Evolutionary conservation across 139 green algal genomes (phyloP), one percentile per base, ranked within the genome.

Genomic region (Gonium pectorale): DNA sequence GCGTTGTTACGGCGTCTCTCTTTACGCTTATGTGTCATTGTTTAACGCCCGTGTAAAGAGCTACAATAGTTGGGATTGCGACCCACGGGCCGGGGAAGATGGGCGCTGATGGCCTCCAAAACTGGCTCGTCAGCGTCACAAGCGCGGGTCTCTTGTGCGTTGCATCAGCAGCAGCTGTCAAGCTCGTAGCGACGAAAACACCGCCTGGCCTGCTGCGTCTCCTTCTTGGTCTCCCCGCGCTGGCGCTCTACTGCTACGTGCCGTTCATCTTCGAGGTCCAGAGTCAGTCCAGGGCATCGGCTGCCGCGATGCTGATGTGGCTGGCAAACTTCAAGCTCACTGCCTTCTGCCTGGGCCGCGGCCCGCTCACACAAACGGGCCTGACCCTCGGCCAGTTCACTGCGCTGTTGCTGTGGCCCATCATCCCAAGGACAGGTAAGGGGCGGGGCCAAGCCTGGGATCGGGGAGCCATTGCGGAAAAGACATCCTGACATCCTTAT

Each of bases 251-350:
- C n/a, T 33, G 31, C 44, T 15, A 7, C 31, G 22, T 70, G 26
- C 77, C 77, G 2, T 73, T 74, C 4, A 5, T 56, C 3, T 83
- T 74, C 29, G 43, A 49, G 13, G 31, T 83, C 8, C 77, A 83
- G 43, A 74, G n/a, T 33, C 26, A 59, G n/a, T 85, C 73, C 40
- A 49, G 83, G 5, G 83, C 83, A 0, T 74, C 51, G 31, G 60
- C 68, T 31, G 83, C 83, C 1, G 83, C 83, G 7, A 88, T 88
- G 35, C 40, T 88, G 0, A 56, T 79, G 27, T 88, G 83, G 83
- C 83, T 87, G 29, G 72, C 60, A 27, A 87, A 63, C 49, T 83
- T 87, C 72, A 87, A 87, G 62, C 56, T 87, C 54, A 2, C 83
- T 21, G 59, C 79, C 9, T 31, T 83, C 15, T 69, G 38, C 33